Evolutionary conservation across 2,329 filamentous ascomycete genomes (phyloP).

Genomic region (Sporothrix euskadiensis): DNA sequence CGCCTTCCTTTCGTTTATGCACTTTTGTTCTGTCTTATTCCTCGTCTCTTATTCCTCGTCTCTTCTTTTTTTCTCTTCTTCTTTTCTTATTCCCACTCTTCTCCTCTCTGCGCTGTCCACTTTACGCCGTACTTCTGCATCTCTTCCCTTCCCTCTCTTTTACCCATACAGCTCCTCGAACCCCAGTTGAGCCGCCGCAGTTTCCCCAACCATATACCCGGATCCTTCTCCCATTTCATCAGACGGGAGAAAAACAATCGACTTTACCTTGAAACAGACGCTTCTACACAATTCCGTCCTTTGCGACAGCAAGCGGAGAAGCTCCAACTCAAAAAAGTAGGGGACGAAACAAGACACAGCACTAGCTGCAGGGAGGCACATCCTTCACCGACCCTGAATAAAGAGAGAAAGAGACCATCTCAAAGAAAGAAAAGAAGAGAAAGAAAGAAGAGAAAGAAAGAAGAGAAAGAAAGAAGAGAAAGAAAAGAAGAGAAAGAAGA

Average conservation of each 20-base stretch:
- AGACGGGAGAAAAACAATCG: neutral
- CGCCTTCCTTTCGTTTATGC: too few relatives aligned
- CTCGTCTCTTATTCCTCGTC: neutral
- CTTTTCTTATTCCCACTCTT: neutral
- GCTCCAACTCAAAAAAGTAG: neutral
- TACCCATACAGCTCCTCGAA: neutral
- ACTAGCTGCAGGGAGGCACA: neutral
- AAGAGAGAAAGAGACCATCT: neutral
- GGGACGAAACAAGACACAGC: neutral
- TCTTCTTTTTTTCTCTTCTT: neutral
- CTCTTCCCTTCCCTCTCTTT: neutral
- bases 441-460: neutral
- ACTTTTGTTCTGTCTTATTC: neutral
- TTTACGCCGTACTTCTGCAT: neutral
- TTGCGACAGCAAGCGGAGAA: neutral
- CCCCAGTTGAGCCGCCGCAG: conserved; percentile 18
- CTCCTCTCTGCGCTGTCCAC: neutral
- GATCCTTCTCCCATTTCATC: conserved; percentile 10
- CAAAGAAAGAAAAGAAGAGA: neutral
- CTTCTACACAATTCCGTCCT: neutral
- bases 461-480: neutral
- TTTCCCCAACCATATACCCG: conserved; percentile 21
- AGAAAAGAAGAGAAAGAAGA: neutral
- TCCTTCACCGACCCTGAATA: neutral
- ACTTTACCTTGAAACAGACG: neutral